Base-by-base conservation (phyloP, 2,329 filamentous ascomycete species). In the Xylaria sp. region DNA sequence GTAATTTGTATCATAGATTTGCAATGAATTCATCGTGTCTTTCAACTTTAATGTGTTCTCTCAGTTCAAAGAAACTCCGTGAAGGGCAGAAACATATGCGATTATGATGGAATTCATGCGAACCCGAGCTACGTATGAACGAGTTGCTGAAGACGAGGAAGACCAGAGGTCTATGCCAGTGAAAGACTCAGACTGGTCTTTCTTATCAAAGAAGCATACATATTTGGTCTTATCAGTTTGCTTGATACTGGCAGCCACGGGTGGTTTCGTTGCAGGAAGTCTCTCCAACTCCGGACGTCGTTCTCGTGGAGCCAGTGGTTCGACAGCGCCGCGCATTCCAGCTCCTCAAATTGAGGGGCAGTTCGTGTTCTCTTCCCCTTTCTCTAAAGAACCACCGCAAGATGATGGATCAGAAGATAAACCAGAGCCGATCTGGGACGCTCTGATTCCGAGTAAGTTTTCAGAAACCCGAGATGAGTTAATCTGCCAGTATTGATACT, bases 341-440 rank as follows among this genome's bases (percentile, higher is more conserved):
- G 20, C 61, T 49, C 66, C 69, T 36, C 36, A 23, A 3, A 58
- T 66, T n/a, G 12, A 39, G 13, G 20, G 57, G 28, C 18, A 56
- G n/a, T 71, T 71, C 18, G 52, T 64, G 3, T 64, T 58, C 48
- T 51, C 57, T n/a, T 71, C 66, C 3, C 58, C 66, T 8, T 70
- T 67, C 33, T 70, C 64, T 6, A 31, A 60, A 28, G 61, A 66
- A 52, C 68, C 64, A 23, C 64, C 69, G 20, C 65, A 62, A 25
- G 62, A 28, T 20, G 58, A 65, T 15, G 69, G 59, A 31, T 31
- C 58, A 39, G 69, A 60, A 54, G 33, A 62, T 2, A 43, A 36
- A 31, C 67, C 69, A 4, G 69, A 69, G 39, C 69, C 66, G 28
- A 61, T 71, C 39, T 71, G 66, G 69, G 69, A 71, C 25, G 66